Conservation (phyloP, 208 protist species). For the Acanthamoeba triangularis region DNA sequence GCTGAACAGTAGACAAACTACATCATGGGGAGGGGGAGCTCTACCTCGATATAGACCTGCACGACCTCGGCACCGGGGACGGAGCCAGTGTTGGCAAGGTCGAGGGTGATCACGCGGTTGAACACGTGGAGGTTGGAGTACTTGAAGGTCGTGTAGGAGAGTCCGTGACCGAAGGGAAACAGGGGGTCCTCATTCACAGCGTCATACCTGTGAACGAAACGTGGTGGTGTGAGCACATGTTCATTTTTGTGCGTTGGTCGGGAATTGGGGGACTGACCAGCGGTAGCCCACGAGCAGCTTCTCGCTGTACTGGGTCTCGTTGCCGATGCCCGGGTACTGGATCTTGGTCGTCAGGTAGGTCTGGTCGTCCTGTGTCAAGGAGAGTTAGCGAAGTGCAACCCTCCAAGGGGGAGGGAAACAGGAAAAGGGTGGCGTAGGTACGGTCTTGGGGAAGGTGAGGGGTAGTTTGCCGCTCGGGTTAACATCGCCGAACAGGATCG, state of each 20-base stretch:
- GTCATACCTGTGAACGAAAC: slow-evolving; percentile 78
- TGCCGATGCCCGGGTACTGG: slow-evolving; percentile 83
- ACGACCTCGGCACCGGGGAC: slow-evolving; percentile 76
- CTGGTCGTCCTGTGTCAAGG: neutral
- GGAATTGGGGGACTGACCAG: no score
- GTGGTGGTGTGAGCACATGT: no score
- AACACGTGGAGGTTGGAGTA: slow-evolving; percentile 75
- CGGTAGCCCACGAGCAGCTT: slow-evolving; percentile 84
- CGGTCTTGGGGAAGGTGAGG: slow-evolving; percentile 82
- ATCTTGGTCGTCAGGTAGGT: slow-evolving; percentile 66
- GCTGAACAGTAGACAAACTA: no score
- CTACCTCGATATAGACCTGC: slow-evolving; percentile 80
- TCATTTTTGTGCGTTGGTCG: no score
- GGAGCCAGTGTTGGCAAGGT: slow-evolving; percentile 75
- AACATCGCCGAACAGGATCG: slow-evolving; percentile 86
- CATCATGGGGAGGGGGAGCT: no score
- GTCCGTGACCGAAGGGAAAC: slow-evolving; percentile 86
- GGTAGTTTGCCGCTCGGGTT: slow-evolving; percentile 87
- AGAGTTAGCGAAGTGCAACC: neutral
- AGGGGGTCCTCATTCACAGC: slow-evolving; percentile 51
- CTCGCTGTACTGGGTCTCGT: slow-evolving; percentile 76
- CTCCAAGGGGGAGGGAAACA: no score
- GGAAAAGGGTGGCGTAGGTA: neutral
- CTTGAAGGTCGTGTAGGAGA: slow-evolving; percentile 86
- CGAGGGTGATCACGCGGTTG: slow-evolving; percentile 49